Conservation (phyloP, 768 basidiomycete genomes). For the Collybia sp. region DNA sequence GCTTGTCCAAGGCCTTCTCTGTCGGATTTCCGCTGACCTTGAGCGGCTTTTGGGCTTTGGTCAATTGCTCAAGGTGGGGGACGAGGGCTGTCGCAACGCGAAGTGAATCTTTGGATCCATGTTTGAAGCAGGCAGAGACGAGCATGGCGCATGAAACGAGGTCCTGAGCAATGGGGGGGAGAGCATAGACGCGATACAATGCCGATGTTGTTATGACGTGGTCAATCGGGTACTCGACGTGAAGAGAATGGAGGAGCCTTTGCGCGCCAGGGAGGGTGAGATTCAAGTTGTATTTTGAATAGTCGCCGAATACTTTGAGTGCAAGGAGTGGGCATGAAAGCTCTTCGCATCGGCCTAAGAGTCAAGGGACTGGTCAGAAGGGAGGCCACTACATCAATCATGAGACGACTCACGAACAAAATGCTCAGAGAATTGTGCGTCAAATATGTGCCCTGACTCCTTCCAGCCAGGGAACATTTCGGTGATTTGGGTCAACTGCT, state of each 20-base stretch:
- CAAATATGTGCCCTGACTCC: conserved; percentile 36
- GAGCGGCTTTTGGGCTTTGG: conserved; percentile 9
- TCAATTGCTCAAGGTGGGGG: conserved; percentile 30
- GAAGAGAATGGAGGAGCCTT: conserved; percentile 53
- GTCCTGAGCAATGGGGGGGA: conserved; percentile 52
- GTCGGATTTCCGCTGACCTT: conserved; percentile 2
- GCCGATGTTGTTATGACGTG: conserved; percentile 46
- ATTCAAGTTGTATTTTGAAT: conserved; percentile 52
- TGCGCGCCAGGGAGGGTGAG: conserved; percentile 50
- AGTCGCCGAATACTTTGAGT: conserved; percentile 57
- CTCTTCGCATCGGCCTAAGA: conserved; percentile 57
- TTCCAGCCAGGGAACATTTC: conserved; percentile 48
- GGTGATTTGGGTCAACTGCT: conserved; percentile 42
- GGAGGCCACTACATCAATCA: not conserved
- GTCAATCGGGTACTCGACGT: conserved; percentile 39
- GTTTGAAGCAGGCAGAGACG: conserved; percentile 48
- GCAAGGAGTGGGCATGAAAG: conserved; percentile 52
- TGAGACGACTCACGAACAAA: conserved; percentile 47
- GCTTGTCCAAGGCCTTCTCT: conserved; percentile 11
- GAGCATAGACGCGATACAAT: conserved; percentile 48
- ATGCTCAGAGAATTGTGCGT: conserved; percentile 32
- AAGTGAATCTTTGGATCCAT: conserved; percentile 32
- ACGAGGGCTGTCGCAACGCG: conserved; percentile 38
- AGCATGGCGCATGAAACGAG: conserved; percentile 54
- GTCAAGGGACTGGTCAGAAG: not conserved